Conservation (phyloP, 78 protist genomes). For the Dictyostelium citrinum region DNA sequence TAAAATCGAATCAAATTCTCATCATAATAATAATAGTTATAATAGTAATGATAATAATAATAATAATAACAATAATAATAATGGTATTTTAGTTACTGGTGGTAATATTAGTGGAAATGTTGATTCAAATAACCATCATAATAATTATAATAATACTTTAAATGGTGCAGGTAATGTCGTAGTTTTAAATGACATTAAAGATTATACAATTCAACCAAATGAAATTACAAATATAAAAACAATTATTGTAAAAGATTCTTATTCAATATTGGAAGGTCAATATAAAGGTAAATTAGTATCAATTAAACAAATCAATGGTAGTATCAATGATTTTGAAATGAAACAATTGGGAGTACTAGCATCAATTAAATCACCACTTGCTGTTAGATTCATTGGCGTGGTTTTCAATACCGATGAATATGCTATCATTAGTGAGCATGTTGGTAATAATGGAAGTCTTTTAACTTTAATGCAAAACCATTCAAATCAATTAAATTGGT, state of each 20-base stretch:
- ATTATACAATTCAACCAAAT: conserved; percentile 3
- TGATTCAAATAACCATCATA: not conserved
- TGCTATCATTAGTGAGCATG: conserved; percentile 24
- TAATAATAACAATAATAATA: not conserved
- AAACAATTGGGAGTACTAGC: conserved; percentile 39
- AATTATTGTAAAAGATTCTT: not conserved
- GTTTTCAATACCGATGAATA: conserved; percentile 36
- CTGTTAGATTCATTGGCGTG: conserved; percentile 30
- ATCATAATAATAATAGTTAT: not conserved
- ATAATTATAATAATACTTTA: not conserved
- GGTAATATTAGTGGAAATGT: not conserved
- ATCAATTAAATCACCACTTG: conserved; percentile 3
- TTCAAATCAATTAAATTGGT: not conserved
- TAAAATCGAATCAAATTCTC: not conserved
- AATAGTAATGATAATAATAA: not conserved
- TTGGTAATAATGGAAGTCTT: not conserved
- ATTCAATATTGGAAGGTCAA: not conserved
- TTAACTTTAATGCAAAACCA: not conserved
- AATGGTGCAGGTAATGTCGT: not conserved
- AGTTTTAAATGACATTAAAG: not conserved
- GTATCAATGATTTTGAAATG: conserved; percentile 10
- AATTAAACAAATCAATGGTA: not conserved
- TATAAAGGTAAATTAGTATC: conserved; percentile 16
- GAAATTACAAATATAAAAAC: conserved; percentile 4
- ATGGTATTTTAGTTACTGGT: not conserved